Base-by-base conservation (phyloP, 768 basidiomycete genomes). In the Termitomyces sp. region DNA sequence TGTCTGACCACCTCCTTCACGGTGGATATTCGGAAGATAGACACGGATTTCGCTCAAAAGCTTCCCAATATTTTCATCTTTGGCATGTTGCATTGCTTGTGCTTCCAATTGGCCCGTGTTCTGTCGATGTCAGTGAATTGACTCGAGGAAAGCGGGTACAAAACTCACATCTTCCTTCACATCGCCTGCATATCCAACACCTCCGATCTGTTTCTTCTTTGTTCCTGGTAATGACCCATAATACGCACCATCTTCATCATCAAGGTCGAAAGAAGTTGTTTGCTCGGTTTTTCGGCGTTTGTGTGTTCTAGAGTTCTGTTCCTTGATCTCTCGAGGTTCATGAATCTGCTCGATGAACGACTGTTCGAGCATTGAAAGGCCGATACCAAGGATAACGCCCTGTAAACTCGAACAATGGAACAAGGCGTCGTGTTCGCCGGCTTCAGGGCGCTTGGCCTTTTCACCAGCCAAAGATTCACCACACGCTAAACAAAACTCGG, bases 381-480 rank as follows among this genome's bases (percentile, higher is more conserved):
- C 94, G 40, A 96, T 79, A n/a, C 94, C 95, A 5, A 98, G 76
- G 61, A 97, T 86, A 14, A 92, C 83, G 40, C 94, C 95, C 72
- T 97, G 90, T 36, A 96, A 69, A 66, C 92, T 90, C 6, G 91
- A 81, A 70, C 94, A 97, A 72, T 97, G 94, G 67, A 95, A 92
- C 57, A 96, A 72, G 13, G 80, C 78, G 55, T 83, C 80, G 46
- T 84, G 81, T 30, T 74, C 71, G 9, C 75, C 69, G 36, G 76
- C 68, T 36, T 73, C 71, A 66, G 71, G 70, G 51, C 73, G 77
- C 65, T 77, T 74, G 30, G 71, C 71, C 62, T 74, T 81, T 50
- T 75, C 74, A 26, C 70, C 64, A 38, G 79, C 76, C 40, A 82
- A 72, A 26, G 80, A 75, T 71, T 92, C 90, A 26, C 88, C 87